These are phyloP conservation scores for Beauveria scarabaeidicola DNA, from an alignment of 2,329 filamentous ascomycete species.

Conservation along the genomic window DNA sequence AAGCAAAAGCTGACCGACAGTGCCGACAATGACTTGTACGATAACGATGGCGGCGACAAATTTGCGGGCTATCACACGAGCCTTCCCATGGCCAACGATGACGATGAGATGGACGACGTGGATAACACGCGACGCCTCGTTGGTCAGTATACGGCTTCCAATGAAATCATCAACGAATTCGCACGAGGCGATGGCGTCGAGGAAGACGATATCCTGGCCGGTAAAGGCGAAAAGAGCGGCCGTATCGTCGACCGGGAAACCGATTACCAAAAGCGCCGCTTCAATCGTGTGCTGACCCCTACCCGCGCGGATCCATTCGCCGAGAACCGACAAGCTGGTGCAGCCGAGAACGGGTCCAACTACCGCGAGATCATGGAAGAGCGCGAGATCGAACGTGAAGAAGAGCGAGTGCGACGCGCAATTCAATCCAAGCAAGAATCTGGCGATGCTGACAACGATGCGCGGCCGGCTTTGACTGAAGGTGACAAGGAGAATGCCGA, in stretches of 20 bases:
- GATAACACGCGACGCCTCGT: conserved; percentile 71
- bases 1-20: conserved; percentile 87
- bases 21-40: conserved; percentile 85
- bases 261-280: conserved; percentile 93
- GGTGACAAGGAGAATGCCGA: conserved; percentile 67
- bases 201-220: conserved; percentile 82
- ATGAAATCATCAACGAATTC: conserved; percentile 89
- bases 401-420: conserved; percentile 72
- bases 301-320: conserved; percentile 81
- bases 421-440: conserved; percentile 61
- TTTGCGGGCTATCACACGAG: conserved; percentile 88
- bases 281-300: conserved; percentile 79
- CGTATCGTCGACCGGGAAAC: conserved; percentile 90
- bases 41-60: conserved; percentile 66
- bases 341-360: conserved; percentile 62
- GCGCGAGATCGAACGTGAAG: conserved; percentile 86
- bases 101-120: conserved; percentile 67
- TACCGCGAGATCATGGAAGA: conserved; percentile 89
- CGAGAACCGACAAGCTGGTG: conserved; percentile 60
- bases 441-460: conserved; percentile 51
- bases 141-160: conserved; percentile 92
- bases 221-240: conserved; percentile 75
- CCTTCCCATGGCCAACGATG: conserved; percentile 69
- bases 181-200: conserved; percentile 76
- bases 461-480: conserved; percentile 67